These are phyloP conservation scores for Aphanomyces invadans DNA, from an alignment of 352 stramenopile genomes.

Conservation along the genomic window DNA sequence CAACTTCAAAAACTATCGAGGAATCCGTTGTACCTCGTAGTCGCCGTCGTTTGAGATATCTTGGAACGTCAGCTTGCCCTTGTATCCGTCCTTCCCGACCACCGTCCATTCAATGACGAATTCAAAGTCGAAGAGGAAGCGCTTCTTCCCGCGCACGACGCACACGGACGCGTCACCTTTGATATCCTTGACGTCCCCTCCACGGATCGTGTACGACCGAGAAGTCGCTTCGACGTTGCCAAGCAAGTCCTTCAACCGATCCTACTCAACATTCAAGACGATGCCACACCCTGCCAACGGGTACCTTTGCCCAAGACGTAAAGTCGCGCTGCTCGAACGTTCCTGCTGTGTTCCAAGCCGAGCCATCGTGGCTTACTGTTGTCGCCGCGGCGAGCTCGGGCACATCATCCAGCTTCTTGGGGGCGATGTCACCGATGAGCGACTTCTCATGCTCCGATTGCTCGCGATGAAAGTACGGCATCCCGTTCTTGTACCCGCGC, in stretches of 20 bases:
- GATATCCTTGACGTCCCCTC: conserved; percentile 37
- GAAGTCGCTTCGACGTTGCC: background rate
- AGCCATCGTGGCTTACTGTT: conserved; percentile 53
- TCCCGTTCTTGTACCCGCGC: conserved; percentile 75
- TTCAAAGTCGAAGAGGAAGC: conserved; percentile 82
- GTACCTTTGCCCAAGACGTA: conserved; percentile 72
- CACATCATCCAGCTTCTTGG: conserved; percentile 60
- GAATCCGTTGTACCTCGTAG: conserved; percentile 49
- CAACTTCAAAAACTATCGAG: background rate
- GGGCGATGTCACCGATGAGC: conserved; percentile 94
- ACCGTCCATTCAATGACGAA: conserved; percentile 68
- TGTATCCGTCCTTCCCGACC: conserved; percentile 38
- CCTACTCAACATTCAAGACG: background rate
- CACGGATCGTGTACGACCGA: background rate
- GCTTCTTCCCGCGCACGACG: conserved; percentile 82
- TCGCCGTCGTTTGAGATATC: conserved; percentile 86
- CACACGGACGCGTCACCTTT: conserved; percentile 81
- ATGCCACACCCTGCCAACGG: background rate
- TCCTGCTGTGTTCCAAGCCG: conserved; percentile 87
- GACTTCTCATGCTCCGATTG: conserved; percentile 92
- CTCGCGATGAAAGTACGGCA: conserved; percentile 97
- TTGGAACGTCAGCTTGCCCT: conserved; percentile 61
- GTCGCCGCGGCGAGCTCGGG: background rate
- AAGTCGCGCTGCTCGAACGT: conserved; percentile 88
- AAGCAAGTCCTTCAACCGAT: conserved; percentile 1